Percentiles rank a stretch among this genome's conserved stretches.
Conservation (phyloP, 2,329 filamentous ascomycete genomes). For the Clonostachys rhizophaga region DNA sequence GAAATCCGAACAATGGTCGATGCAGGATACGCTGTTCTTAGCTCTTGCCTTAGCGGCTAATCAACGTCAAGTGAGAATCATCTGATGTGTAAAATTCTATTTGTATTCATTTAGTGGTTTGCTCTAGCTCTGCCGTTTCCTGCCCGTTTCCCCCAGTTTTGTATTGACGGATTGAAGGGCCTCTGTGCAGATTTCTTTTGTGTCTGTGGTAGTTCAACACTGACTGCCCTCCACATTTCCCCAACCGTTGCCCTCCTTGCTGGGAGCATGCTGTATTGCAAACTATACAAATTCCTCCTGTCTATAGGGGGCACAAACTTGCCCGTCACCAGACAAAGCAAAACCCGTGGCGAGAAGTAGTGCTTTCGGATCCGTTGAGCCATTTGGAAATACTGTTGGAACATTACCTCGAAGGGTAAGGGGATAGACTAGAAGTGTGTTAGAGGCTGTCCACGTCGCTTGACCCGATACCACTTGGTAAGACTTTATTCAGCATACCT, state of each 20-base stretch:
- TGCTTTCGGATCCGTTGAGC: constrained; percentile 89
- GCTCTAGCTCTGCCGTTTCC: not conserved
- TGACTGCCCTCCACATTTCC: constrained; percentile 80
- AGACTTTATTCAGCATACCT: constrained; percentile 44
- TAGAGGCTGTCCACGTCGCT: not conserved
- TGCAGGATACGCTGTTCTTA: too few relatives aligned
- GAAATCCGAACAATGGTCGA: too few relatives aligned
- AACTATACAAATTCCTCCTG: constrained; percentile 86
- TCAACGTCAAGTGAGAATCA: too few relatives aligned
- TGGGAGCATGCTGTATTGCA: constrained; percentile 98
- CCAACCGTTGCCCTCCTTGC: constrained; percentile 72
- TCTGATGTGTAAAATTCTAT: too few relatives aligned
- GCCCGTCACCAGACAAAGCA: constrained; percentile 83
- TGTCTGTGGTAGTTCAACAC: constrained; percentile 25
- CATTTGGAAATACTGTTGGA: constrained; percentile 95
- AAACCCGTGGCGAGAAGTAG: constrained; percentile 84
- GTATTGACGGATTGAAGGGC: constrained; percentile 22
- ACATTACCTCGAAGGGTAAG: constrained; percentile 87
- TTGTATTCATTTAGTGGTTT: not conserved
- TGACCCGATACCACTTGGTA: not conserved
- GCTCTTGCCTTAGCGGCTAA: too few relatives aligned
- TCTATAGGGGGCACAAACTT: constrained; percentile 94
- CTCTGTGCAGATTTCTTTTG: constrained; percentile 32
- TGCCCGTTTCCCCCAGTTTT: constrained; percentile 20
- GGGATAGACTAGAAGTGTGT: constrained; percentile 65